phyloP scores from a whole-genome alignment of 106 monocot species.

The Posidonia australis region DNA sequence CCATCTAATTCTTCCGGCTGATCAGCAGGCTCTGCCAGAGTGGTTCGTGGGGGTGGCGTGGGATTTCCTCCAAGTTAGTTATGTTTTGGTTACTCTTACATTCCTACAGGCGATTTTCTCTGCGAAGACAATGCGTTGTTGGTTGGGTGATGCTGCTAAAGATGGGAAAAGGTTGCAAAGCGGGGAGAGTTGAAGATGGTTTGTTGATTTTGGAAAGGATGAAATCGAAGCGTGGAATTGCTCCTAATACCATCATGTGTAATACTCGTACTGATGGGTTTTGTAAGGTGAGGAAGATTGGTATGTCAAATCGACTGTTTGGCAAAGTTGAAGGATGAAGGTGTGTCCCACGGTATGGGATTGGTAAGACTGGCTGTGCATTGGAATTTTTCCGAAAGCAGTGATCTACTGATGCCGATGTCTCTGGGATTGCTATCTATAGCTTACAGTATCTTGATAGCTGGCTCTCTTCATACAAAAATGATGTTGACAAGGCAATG shows the following conservation, averaged over 20 bases:
- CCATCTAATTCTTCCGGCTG: slow-evolving; percentile 23
- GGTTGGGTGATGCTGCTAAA: too few species aligned
- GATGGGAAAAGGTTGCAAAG: slow-evolving; percentile 51
- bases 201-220: slow-evolving; percentile 32
- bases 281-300: slow-evolving; percentile 46
- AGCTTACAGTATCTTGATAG: slow-evolving; percentile 53
- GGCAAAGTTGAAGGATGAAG: slow-evolving; percentile 40
- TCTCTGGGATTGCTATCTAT: slow-evolving; percentile 39
- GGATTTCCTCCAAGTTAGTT: slow-evolving; percentile 36
- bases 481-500: slow-evolving; percentile 57
- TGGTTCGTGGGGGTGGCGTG: slow-evolving; percentile 16
- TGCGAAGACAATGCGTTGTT: too few species aligned
- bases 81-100: too few species aligned
- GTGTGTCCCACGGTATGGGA: slow-evolving; percentile 8
- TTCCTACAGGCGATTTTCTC: too few species aligned
- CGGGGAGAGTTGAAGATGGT: slow-evolving; percentile 35
- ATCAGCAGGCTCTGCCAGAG: slow-evolving; percentile 29
- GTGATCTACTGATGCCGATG: slow-evolving; percentile 12
- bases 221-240: slow-evolving; percentile 14
- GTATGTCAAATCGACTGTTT: slow-evolving; percentile 25
- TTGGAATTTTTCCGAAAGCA: slow-evolving; percentile 45
- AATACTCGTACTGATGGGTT: slow-evolving; percentile 58
- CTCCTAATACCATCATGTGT: slow-evolving; percentile 45
- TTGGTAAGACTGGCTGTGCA: slow-evolving; percentile 26
- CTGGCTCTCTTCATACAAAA: slow-evolving; percentile 56